Evolutionary conservation across 495 filamentous ascomycete genomes (phyloP), one percentile per base, ranked within the genome.

Genomic region (Aspergillus homomorphus): DNA sequence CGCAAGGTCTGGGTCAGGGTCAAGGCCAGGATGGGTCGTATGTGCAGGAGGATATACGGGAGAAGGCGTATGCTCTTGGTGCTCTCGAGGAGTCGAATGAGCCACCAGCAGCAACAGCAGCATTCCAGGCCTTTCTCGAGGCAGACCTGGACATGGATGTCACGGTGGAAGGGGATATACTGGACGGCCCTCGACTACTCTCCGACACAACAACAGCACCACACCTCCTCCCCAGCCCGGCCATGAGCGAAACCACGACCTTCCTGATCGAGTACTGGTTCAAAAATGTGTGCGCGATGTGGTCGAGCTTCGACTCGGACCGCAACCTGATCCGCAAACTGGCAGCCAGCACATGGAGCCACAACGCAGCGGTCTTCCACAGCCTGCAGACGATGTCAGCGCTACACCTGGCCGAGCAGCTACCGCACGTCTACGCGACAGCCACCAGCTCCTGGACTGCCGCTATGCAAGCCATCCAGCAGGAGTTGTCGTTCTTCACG

Each of bases 201-300:
- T 8, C 46, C 14, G 7, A 0, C 46, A 18, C 7, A 3, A 26
- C 5, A n/a, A 16, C 22, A 16, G 22, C 46, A 16, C 22, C 2
- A n/a, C 23, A 5, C 2, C 8, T 38, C 33, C 33, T 38, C 33
- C 10, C 33, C 33, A 38, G 4, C 12, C 33, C 33, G 15, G 15
- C 33, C 33, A 38, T 50, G 14, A 50, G 4, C 12, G 46, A 50
- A 15, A 23, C 26, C 22, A 14, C 46, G 6, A 50, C 46, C 0
- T 50, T 50, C 15, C 22, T 50, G 12, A 50, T 50, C 22, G 46
- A 50, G 19, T 50, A 50, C 46, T 50, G 46, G 46, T 50, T 50
- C 46, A 50, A 50, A 8, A 50, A 50, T 15, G n/a, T 50, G 12
- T 50, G 46, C n/a, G 28, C 19, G 4, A 50, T 50, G 12, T 50